phyloP scores from a whole-genome alignment of 164 flowering plant genomes.

The Aristolochia fimbriata region DNA sequence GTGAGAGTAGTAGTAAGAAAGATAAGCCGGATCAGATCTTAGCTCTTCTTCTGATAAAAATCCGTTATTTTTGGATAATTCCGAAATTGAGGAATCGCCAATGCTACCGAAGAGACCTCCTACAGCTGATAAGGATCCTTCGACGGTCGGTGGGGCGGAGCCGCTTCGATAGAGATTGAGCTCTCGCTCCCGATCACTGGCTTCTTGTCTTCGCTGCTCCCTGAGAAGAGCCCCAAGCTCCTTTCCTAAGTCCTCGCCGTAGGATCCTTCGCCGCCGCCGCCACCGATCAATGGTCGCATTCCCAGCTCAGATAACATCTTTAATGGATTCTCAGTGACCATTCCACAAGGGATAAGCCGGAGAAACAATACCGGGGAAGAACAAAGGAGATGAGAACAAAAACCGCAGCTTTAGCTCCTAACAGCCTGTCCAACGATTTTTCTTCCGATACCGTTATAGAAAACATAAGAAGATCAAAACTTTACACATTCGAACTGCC shows the following conservation, averaged over 20 bases:
- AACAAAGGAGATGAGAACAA: too few relatives aligned
- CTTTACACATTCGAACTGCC: slow-evolving; percentile 6
- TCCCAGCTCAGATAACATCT: slow-evolving; percentile 47
- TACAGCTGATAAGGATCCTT: slow-evolving; percentile 58
- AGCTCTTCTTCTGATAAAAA: slow-evolving; percentile 46
- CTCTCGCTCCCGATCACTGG: slow-evolving; percentile 53
- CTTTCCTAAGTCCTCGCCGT: slow-evolving; percentile 37
- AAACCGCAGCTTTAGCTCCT: too few relatives aligned
- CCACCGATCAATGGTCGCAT: slow-evolving; percentile 36
- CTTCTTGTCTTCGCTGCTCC: slow-evolving; percentile 33
- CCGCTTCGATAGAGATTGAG: slow-evolving; percentile 58
- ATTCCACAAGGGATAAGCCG: slow-evolving; percentile 1
- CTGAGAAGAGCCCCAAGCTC: slow-evolving; percentile 33
- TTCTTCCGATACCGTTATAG: background rate
- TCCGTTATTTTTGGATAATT: slow-evolving; percentile 8
- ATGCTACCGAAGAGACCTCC: slow-evolving; percentile 40
- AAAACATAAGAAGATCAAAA: slow-evolving; percentile 5
- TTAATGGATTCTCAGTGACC: slow-evolving; percentile 11
- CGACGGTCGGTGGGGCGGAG: slow-evolving; percentile 86
- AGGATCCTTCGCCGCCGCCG: slow-evolving; percentile 24
- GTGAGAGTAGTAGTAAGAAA: slow-evolving; percentile 53
- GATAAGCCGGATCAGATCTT: slow-evolving; percentile 67
- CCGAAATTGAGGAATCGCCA: slow-evolving; percentile 9
- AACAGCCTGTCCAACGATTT: too few relatives aligned
- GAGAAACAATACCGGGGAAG: background rate